Conservation (phyloP, 2,329 filamentous ascomycete genomes). For the Beauveria sp. region DNA sequence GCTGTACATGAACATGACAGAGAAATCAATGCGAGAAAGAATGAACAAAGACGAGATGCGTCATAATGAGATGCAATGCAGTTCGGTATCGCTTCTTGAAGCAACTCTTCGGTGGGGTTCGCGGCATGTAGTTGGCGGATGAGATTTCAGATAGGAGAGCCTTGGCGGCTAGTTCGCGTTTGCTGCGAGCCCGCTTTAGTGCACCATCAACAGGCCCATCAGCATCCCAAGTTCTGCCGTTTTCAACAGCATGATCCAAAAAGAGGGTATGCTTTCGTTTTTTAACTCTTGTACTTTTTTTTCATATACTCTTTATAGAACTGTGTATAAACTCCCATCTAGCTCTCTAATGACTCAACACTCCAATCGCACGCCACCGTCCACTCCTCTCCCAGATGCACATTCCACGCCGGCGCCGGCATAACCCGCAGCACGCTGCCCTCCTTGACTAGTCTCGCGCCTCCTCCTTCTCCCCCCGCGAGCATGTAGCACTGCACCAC, state of each 20-base stretch:
- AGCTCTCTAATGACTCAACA: background rate
- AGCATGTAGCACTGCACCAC: slow-evolving; percentile 23
- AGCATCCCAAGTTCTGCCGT: no score
- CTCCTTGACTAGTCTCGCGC: slow-evolving; percentile 19
- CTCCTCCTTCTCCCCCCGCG: slow-evolving; percentile 27
- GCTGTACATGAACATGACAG: background rate
- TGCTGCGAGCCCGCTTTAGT: slow-evolving; percentile 27
- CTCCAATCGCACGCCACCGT: slow-evolving; percentile 33
- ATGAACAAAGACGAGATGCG: no score
- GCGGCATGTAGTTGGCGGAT: background rate
- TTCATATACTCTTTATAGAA: background rate
- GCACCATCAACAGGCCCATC: slow-evolving; percentile 19
- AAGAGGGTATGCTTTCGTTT: no score
- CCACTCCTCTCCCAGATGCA: slow-evolving; percentile 29
- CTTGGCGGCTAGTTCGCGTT: slow-evolving; percentile 19
- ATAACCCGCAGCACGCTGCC: slow-evolving; percentile 24
- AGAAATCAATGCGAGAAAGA: no score
- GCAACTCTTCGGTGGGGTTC: background rate
- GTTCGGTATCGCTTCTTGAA: background rate
- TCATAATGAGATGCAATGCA: background rate
- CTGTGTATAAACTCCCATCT: background rate
- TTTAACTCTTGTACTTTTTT: background rate
- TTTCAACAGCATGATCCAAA: no score
- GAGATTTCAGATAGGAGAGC: no score
- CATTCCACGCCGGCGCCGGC: slow-evolving; percentile 32